These are phyloP conservation scores for Urtica urens DNA, from an alignment of 306 rosid species.

Conservation along the genomic window DNA sequence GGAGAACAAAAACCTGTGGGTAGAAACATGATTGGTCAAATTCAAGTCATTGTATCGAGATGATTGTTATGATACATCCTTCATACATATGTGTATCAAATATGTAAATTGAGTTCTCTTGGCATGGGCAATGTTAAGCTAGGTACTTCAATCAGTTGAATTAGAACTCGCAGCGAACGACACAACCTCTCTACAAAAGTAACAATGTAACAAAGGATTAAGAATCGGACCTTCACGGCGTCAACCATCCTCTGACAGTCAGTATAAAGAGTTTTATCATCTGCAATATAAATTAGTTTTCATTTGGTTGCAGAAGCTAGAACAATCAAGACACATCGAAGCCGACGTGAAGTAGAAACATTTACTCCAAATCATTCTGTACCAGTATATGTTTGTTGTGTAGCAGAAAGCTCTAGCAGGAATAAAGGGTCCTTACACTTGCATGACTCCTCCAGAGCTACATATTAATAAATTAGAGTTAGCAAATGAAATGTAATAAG, in stretches of 20 bases:
- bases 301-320: constrained; percentile 3
- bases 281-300: constrained; percentile 32
- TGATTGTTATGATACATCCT: too few species aligned
- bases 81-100: too few species aligned
- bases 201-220: constrained; percentile 1
- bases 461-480: too few species aligned
- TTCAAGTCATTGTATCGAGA: too few species aligned
- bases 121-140: too few species aligned
- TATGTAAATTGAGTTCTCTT: too few species aligned
- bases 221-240: constrained; percentile 51
- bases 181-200: constrained; percentile 1
- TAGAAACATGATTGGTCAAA: constrained; percentile 19
- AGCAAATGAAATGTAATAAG: too few species aligned
- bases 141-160: too few species aligned
- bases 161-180: too few species aligned
- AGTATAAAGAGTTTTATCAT: constrained; percentile 28
- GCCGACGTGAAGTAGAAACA: constrained; percentile 3
- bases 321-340: constrained; percentile 4
- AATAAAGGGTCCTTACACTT: constrained; percentile 58
- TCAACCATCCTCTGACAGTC: constrained; percentile 65
- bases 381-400: constrained; percentile 35
- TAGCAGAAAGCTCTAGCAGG: constrained; percentile 39
- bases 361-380: constrained; percentile 13
- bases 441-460: constrained; percentile 66
- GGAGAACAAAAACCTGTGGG: constrained; percentile 58